These are phyloP conservation scores for Aurantiochytrium sp. DNA, from an alignment of 108 stramenopile genomes.

Conservation along the genomic window DNA sequence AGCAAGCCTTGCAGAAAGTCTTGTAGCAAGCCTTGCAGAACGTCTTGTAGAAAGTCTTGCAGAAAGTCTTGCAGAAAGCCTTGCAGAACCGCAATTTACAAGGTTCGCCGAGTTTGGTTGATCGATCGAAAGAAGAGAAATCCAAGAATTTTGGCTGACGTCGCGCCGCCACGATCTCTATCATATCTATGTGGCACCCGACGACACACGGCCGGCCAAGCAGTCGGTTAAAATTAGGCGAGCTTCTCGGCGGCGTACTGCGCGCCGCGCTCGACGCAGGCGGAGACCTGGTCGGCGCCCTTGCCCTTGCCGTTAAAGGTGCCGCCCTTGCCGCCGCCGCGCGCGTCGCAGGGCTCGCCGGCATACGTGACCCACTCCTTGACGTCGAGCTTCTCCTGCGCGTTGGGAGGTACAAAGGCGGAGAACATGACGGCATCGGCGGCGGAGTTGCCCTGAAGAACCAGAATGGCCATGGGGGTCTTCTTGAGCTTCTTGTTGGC, in stretches of 20 bases:
- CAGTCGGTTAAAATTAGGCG: too few species aligned
- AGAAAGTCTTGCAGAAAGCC: too few species aligned
- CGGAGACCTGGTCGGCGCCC: neutral
- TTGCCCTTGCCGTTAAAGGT: constrained; percentile 9
- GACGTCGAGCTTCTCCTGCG: neutral
- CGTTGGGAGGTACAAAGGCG: neutral
- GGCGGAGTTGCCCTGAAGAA: neutral
- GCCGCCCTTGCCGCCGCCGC: neutral
- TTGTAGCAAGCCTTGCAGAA: too few species aligned
- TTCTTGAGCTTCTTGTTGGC: constrained; percentile 18
- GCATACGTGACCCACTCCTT: neutral
- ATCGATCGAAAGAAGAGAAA: too few species aligned
- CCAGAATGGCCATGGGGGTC: neutral
- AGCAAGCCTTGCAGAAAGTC: too few species aligned
- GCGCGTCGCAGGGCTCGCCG: neutral
- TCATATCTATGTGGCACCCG: too few species aligned
- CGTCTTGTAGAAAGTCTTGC: too few species aligned
- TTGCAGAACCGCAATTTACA: too few species aligned
- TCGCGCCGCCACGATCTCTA: too few species aligned
- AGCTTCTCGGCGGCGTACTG: constrained; percentile 1
- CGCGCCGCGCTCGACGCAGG: neutral
- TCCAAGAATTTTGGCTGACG: too few species aligned
- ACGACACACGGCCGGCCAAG: too few species aligned
- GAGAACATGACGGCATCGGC: neutral
- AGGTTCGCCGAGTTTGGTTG: too few species aligned